Evolutionary conservation across 1,284 basidiomycete genomes (phyloP).

Genomic region (Heliocybe sulcata): DNA sequence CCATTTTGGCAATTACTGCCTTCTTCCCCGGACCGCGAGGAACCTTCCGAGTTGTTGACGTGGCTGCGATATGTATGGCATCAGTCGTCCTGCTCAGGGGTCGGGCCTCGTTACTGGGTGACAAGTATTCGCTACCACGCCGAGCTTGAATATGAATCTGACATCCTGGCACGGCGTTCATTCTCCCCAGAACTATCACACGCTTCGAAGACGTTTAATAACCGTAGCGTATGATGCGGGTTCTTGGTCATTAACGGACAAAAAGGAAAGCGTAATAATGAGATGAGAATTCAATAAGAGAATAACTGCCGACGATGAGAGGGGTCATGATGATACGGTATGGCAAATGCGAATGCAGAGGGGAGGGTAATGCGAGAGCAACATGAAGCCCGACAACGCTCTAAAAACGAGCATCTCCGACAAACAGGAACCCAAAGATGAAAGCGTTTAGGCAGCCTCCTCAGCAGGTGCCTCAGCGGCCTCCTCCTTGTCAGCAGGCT

Average conservation of each 20-base stretch:
- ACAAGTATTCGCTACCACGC: not conserved
- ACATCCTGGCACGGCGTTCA: too few relatives aligned
- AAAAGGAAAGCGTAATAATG: not conserved
- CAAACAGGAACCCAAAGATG: not conserved
- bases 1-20: slow-evolving; percentile 40
- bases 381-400: slow-evolving; percentile 30
- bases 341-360: not conserved
- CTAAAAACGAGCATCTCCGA: not conserved
- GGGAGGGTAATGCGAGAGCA: slow-evolving; percentile 12
- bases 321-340: slow-evolving; percentile 5
- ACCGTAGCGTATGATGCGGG: not conserved
- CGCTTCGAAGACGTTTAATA: not conserved
- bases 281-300: slow-evolving; percentile 1
- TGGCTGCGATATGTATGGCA: slow-evolving; percentile 18
- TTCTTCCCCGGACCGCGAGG: slow-evolving; percentile 53
- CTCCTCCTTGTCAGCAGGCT: slow-evolving; percentile 67
- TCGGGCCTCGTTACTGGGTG: slow-evolving; percentile 16
- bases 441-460: slow-evolving; percentile 24
- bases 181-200: not conserved
- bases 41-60: slow-evolving; percentile 56
- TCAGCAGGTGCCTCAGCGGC: slow-evolving; percentile 46
- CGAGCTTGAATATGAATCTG: too few relatives aligned
- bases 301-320: slow-evolving; percentile 7
- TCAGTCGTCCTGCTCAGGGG: slow-evolving; percentile 15
- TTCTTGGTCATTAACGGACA: not conserved